These are phyloP conservation scores for Heteromeles arbutifolia DNA, from an alignment of 306 rosid species.

Conservation along the genomic window DNA sequence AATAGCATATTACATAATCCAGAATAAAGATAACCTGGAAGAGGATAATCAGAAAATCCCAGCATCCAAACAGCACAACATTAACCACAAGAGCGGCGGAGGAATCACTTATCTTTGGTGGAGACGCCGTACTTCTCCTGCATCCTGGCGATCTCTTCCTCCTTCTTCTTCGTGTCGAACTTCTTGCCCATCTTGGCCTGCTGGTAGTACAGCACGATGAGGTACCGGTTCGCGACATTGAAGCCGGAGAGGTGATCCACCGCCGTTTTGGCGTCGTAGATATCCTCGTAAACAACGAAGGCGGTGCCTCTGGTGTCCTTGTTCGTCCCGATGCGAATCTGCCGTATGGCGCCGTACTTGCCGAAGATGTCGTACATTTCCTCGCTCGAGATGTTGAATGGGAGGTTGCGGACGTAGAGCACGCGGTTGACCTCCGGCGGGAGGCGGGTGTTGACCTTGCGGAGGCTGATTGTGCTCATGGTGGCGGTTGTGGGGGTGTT, in stretches of 20 bases:
- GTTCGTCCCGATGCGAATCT: constrained; percentile 83
- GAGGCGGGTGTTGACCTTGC: constrained; percentile 82
- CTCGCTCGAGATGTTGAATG: constrained; percentile 93
- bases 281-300: constrained; percentile 94
- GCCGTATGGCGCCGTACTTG: constrained; percentile 93
- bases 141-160: constrained; percentile 76
- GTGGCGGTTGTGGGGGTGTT: not conserved
- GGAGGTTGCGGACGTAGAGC: constrained; percentile 79
- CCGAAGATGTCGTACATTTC: constrained; percentile 99
- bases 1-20: not conserved
- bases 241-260: constrained; percentile 95
- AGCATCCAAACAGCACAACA: not conserved
- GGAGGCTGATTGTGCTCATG: constrained; percentile 84
- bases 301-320: constrained; percentile 98
- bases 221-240: constrained; percentile 86
- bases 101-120: constrained; percentile 69
- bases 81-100: not conserved
- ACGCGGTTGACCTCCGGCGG: constrained; percentile 98
- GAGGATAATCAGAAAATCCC: not conserved
- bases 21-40: not conserved
- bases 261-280: constrained; percentile 96
- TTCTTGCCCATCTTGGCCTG: constrained; percentile 97
- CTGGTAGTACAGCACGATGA: constrained; percentile 87
- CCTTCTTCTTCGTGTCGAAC: constrained; percentile 86
- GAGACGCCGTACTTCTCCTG: constrained; percentile 90